Evolutionary conservation across 129 eudicot species (phyloP), one percentile per base, ranked within the genome.

Genomic region (Erigeron canadensis): DNA sequence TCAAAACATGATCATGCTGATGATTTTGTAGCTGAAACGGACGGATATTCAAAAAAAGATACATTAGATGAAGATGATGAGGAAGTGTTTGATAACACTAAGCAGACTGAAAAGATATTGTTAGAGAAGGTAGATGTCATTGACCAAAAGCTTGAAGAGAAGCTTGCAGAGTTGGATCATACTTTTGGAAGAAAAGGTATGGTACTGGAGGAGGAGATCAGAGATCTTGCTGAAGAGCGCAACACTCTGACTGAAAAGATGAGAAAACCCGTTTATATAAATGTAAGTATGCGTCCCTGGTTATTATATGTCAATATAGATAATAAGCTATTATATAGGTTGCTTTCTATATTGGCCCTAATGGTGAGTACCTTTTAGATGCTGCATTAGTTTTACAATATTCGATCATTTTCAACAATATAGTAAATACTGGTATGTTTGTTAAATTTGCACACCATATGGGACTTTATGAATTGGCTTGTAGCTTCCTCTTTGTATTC

Each of bases 221-320:
- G 92, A 78, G 89, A 89, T 79, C 92, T 93, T 53, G 98, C 98
- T 43, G 98, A 93, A 75, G 96, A 93, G 81, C 85, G 98, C 72
- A 93, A 87, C 77, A 70, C 90, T 1, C 72, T 89, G 81, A 84
- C 96, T 39, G 98, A 93, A 81, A 85, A 84, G 87, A 94, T 80
- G 79, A 80, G 87, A 80, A 76, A 67, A 74, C 98, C 96, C 6
- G 88, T 84, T 19, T 89, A 75, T 76, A 87, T 95, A 78, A 94
- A 85, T 73, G 98, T 93, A 85, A 83, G 91, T 48, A 57, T 4
- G 46, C 12, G 3, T n/a, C 18, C 63, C 41, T 48, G 10, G 55
- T 28, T 5, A 12, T 55, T 54, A 10, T 62, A 28, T 34, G 7
- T 56, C 34, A 28, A 28, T 28, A 28, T 28, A 1, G 34, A 28